Evolutionary conservation across 495 filamentous ascomycete genomes (phyloP), one percentile per base, ranked within the genome.

Genomic region (Neurospora sp.): DNA sequence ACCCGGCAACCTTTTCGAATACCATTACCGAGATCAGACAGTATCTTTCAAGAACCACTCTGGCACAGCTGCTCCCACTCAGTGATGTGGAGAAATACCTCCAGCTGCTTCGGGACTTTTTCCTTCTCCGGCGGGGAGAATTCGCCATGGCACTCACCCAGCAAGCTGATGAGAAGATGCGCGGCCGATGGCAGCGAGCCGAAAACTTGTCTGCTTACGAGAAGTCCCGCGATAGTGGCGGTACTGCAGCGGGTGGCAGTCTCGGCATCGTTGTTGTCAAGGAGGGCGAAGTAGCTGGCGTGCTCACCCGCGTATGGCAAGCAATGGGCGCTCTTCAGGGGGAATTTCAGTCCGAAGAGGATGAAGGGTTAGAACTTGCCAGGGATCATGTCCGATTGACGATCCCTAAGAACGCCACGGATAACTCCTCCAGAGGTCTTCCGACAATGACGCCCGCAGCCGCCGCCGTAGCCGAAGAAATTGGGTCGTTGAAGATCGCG

Each of bases 71-170:
- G 4, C 83, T 98, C 10, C 95, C 95, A 0, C 81, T 92, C 34
- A 85, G 87, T 6, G 90, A 89, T 71, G 92, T 97, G 28, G 82
- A 94, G 4, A 90, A 96, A 73, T 88, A 92, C 45, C 85, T 99
- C 11, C 85, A 88, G 59, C 83, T 97, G 31, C 87, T 97, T 0
- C 88, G 94, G 71, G 89, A 95, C 70, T 98, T 97, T 79, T 92
- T 97, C 76, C 86, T 99, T 11, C 88, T 99, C 11, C 89, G 92
- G 11, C 87, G 92, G 21, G 95, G 96, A 11, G 96, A 98, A 78
- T 99, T 99, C 81, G 93, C 93, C 8, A 88, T 95, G 74, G 89
- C 92, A 11, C 84, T 99, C 24, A 92, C 96, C 1, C 87, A 90
- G 39, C 92, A 97, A 83, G 93, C 94, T 10, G 92, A 97, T 75